Evolutionary conservation across 169 alveolate species (phyloP).

Genomic region (Eimeria acervulina): DNA sequence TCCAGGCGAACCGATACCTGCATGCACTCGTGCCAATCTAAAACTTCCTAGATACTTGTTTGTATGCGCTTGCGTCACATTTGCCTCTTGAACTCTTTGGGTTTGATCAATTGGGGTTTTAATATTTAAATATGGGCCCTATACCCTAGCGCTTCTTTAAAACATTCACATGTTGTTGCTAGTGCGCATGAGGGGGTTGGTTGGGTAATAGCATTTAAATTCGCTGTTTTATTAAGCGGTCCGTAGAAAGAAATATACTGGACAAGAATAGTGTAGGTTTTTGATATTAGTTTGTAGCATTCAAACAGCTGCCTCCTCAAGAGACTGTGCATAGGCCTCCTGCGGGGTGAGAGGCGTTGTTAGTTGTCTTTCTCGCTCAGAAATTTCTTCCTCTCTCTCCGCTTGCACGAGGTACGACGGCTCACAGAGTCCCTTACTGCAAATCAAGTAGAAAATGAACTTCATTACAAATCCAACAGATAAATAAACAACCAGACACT

Average conservation of each 20-base stretch:
- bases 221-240: background rate
- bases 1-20: background rate
- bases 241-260: background rate
- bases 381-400: background rate
- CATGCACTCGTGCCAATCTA: background rate
- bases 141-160: no score
- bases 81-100: background rate
- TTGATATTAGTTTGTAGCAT: background rate
- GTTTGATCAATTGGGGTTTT: background rate
- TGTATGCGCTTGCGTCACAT: no score
- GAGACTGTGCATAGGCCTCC: conserved; percentile 31
- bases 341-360: background rate
- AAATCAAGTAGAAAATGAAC: background rate
- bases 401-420: conserved; percentile 20
- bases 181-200: no score
- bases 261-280: background rate
- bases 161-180: no score
- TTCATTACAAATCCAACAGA: background rate
- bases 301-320: background rate
- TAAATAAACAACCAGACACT: background rate
- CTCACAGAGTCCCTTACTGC: conserved; percentile 31
- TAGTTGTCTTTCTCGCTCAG: conserved; percentile 4
- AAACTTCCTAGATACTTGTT: no score
- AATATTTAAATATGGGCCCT: no score
- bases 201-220: background rate